Evolutionary conservation across 305 asterid genomes (phyloP), one percentile per base, ranked within the genome.

Genomic region (Solanum hybrid): DNA sequence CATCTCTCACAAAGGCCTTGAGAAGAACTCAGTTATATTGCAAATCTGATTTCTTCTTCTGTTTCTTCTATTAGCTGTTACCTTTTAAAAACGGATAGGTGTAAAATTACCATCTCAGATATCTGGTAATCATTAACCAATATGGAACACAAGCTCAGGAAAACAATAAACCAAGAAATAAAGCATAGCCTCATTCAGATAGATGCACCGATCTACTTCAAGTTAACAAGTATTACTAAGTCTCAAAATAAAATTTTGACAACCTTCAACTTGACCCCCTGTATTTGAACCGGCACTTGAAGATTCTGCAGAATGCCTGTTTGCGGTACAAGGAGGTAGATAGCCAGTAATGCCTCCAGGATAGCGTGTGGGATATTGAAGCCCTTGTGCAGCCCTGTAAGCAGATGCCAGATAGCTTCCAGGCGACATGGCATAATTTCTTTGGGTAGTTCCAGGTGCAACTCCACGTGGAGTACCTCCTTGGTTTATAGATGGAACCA

Each of bases 251-350:
- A 81, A 77, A 40, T 78, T 90, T 84, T 88, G 89, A 86, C 92
- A 82, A 96, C 99, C 99, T 96, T 94, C 99, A 87, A 90, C 89
- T 88, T 97, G 99, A 86, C 92, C 95, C 86, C 95, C 96, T 15
- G 98, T 92, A 90, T 94, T 94, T 73, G 95, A 84, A 78, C 90
- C 90, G 94, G 93, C 94, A 93, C 95, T 94, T 87, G 98, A 93
- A 94, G 98, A 95, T 94, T 95, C 95, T 95, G 95, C 97, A 92
- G 97, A 89, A 37, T 90, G 95, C 89, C 92, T 93, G 91, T 90
- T 91, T 90, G 95, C 91, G 38, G 91, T 91, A 76, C 92, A 89
- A 89, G 98, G 95, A 45, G 95, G 94, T 87, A 90, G 86, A 90
- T 96, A 90, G 66, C 96, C 93, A 45, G 95, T 78, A 82, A 94